These are phyloP conservation scores for Solanum hybrid DNA, from an alignment of 305 asterid genomes.

Conservation along the genomic window DNA sequence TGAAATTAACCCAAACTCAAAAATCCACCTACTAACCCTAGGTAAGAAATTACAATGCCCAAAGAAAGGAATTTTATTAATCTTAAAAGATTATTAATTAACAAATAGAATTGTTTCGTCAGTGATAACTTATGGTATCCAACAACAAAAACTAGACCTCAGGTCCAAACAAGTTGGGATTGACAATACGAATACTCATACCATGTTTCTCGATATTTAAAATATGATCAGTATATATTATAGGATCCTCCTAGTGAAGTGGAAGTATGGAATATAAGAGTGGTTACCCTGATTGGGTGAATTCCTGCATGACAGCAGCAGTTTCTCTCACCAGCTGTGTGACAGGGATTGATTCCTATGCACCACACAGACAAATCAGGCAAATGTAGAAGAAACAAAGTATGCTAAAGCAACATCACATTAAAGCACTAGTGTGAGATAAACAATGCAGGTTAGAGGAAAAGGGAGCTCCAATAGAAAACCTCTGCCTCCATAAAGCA, in stretches of 20 bases:
- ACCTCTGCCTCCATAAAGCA: neutral
- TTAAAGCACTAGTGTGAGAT: neutral
- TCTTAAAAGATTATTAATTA: neutral
- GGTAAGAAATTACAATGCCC: neutral
- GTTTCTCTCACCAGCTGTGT: conserved; percentile 97
- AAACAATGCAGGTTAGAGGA: neutral
- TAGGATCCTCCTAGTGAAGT: neutral
- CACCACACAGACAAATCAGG: neutral
- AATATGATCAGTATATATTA: neutral
- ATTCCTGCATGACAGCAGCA: conserved; percentile 96
- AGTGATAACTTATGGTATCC: neutral
- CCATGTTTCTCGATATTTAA: neutral
- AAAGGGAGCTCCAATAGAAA: neutral
- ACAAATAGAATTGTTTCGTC: neutral
- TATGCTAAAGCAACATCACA: neutral
- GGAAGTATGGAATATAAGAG: neutral
- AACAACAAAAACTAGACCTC: neutral
- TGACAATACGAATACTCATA: neutral
- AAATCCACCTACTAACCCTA: neutral
- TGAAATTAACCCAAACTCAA: neutral
- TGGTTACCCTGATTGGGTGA: conserved; percentile 92
- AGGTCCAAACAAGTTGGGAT: neutral
- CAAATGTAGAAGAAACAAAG: neutral
- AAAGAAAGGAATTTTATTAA: neutral
- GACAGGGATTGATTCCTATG: conserved; percentile 84